Conservation (phyloP, 2,329 filamentous ascomycete species). For the Moelleriella libera region DNA sequence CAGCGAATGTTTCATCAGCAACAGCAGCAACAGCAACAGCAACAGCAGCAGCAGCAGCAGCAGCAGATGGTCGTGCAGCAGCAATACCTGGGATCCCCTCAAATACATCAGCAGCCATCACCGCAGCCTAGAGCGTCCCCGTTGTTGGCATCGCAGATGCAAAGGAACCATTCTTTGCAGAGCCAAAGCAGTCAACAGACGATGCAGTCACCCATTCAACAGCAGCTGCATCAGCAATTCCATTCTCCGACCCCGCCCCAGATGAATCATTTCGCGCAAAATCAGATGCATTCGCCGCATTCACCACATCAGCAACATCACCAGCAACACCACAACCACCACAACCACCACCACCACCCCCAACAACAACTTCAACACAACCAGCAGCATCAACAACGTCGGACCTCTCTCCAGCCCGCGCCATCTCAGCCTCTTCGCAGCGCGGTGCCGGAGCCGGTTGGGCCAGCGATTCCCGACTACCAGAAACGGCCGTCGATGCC, state of each 20-base stretch:
- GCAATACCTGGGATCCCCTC: slow-evolving; percentile 5
- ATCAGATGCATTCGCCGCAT: slow-evolving; percentile 13
- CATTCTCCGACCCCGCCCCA: slow-evolving; percentile 5
- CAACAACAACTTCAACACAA: slow-evolving; percentile 1
- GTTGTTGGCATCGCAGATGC: slow-evolving; percentile 6
- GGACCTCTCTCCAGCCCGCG: slow-evolving; percentile 4
- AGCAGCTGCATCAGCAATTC: slow-evolving; percentile 15
- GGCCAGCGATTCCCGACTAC: neutral
- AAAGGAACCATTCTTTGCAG: slow-evolving; percentile 6
- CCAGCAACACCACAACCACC: slow-evolving; percentile 7
- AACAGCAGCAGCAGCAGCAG: no score
- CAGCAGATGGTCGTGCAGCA: slow-evolving; percentile 3
- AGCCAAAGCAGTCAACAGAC: slow-evolving; percentile 4
- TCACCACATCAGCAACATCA: slow-evolving; percentile 1
- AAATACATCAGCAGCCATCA: slow-evolving; percentile 9
- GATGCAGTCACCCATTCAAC: slow-evolving; percentile 5
- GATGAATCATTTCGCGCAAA: slow-evolving; percentile 4
- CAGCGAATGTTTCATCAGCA: slow-evolving; percentile 6
- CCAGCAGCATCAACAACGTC: slow-evolving; percentile 5
- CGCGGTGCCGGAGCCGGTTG: no score
- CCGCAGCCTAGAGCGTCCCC: slow-evolving; percentile 5
- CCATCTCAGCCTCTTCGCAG: slow-evolving; percentile 1
- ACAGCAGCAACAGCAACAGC: neutral
- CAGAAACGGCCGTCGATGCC: neutral
- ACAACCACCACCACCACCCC: slow-evolving; percentile 1